phyloP scores from a whole-genome alignment of 2,329 filamentous ascomycete genomes.

The Microdochium paspali region DNA sequence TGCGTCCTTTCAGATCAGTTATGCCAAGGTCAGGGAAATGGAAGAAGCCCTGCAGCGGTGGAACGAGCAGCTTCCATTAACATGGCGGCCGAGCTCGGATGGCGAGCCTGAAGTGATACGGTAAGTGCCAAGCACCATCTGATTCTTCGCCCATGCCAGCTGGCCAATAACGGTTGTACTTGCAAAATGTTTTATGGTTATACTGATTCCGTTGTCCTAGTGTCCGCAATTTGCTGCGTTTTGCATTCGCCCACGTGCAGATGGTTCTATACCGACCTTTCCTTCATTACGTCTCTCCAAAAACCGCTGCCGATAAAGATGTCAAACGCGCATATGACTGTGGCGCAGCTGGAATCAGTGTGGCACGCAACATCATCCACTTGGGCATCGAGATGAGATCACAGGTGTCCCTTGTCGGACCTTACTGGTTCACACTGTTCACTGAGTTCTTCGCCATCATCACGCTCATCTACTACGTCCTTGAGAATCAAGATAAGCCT shows the following conservation, averaged over 20 bases:
- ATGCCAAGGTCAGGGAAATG: constrained; percentile 53
- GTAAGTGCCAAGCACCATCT: constrained; percentile 36
- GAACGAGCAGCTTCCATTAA: constrained; percentile 60
- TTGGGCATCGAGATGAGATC: constrained; percentile 72
- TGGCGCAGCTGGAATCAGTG: constrained; percentile 49
- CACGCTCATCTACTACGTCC: constrained; percentile 68
- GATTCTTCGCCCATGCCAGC: no score
- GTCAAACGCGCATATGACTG: constrained; percentile 73
- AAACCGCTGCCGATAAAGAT: constrained; percentile 41
- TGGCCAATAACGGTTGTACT: no score
- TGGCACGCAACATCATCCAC: constrained; percentile 67
- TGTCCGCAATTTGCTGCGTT: constrained; percentile 65
- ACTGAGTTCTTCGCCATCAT: constrained; percentile 76
- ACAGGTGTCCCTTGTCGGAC: constrained; percentile 64
- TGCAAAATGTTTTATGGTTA: background rate
- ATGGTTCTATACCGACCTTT: constrained; percentile 78
- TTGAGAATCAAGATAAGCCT: constrained; percentile 69
- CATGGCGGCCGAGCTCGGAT: constrained; percentile 71
- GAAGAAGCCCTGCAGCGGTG: constrained; percentile 55
- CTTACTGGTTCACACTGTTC: constrained; percentile 82
- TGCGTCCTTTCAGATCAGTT: constrained; percentile 53
- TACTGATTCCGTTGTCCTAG: constrained; percentile 16
- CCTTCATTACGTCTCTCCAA: constrained; percentile 69
- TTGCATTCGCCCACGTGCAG: constrained; percentile 76
- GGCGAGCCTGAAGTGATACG: constrained; percentile 65